Evolutionary conservation across 1,284 basidiomycete species (phyloP).

Genomic region (Cryptococcus hybrid): DNA sequence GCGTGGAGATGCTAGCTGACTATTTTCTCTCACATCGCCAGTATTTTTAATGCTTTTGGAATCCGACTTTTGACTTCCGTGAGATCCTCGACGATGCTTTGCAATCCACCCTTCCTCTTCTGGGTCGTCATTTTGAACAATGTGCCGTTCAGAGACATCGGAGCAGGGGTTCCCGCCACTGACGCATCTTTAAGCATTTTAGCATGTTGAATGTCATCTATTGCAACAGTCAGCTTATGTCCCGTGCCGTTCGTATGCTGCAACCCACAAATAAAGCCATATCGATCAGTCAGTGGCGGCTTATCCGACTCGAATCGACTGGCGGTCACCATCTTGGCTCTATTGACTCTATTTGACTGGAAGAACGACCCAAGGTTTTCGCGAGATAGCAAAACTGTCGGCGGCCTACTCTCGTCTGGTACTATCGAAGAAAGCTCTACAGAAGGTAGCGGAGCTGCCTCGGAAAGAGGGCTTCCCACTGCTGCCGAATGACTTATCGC

Average conservation of each 20-base stretch:
- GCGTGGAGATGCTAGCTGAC: constrained; percentile 11
- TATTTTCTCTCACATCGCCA: constrained; percentile 1
- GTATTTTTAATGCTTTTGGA: background rate
- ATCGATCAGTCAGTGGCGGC: constrained; percentile 78
- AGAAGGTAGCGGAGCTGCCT: constrained; percentile 37
- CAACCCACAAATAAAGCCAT: constrained; percentile 87
- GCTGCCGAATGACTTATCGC: constrained; percentile 4
- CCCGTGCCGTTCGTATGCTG: constrained; percentile 31
- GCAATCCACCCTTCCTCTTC: constrained; percentile 34
- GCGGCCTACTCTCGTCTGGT: constrained; percentile 78
- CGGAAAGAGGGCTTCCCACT: constrained; percentile 20
- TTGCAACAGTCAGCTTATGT: constrained; percentile 29
- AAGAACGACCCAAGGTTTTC: constrained; percentile 44
- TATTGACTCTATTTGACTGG: constrained; percentile 32
- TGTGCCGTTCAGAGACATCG: constrained; percentile 40
- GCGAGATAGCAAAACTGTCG: constrained; percentile 55
- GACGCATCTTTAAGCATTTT: constrained; percentile 69
- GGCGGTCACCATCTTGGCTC: constrained; percentile 43
- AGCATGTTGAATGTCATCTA: constrained; percentile 76
- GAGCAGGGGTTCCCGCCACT: constrained; percentile 38
- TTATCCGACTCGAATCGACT: constrained; percentile 60
- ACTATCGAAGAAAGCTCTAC: constrained; percentile 91
- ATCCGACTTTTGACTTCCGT: constrained; percentile 8
- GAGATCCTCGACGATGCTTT: constrained; percentile 13
- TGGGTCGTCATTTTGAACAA: constrained; percentile 16